Evolutionary conservation across 2,329 filamentous ascomycete species (phyloP).

Genomic region (Aspergillus novofumigatus): DNA sequence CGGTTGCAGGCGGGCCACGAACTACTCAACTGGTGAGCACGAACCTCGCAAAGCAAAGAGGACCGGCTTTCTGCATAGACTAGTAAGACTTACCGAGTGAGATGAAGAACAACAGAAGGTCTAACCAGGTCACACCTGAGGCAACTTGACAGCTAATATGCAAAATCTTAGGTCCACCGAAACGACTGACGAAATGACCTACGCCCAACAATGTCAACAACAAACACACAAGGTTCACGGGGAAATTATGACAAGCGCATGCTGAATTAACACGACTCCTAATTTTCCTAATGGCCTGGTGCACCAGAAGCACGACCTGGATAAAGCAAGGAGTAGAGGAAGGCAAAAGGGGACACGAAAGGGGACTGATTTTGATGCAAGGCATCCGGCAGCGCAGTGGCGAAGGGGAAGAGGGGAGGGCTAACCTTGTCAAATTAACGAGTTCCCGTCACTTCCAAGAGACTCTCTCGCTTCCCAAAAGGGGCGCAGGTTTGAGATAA

Average conservation of each 20-base stretch:
- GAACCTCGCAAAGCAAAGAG: conserved; percentile 21
- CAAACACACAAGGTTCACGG: conserved; percentile 25
- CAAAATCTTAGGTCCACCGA: conserved; percentile 18
- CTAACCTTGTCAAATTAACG: conserved; percentile 27
- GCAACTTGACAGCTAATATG: conserved; percentile 27
- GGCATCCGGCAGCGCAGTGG: conserved; percentile 26
- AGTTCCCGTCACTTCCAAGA: conserved; percentile 1
- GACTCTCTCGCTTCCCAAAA: neutral
- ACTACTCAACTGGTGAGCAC: conserved; percentile 38
- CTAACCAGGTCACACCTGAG: conserved; percentile 18
- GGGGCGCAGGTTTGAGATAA: conserved; percentile 8
- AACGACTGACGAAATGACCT: conserved; percentile 19
- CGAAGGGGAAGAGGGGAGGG: conserved; percentile 19
- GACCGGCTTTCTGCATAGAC: conserved; percentile 30
- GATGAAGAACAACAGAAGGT: conserved; percentile 15
- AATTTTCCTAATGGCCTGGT: conserved; percentile 25
- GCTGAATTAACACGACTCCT: conserved; percentile 13
- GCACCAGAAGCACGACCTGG: conserved; percentile 24
- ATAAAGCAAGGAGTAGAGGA: conserved; percentile 29
- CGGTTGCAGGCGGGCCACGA: conserved; percentile 28
- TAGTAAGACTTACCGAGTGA: conserved; percentile 28
- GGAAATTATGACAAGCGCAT: conserved; percentile 22
- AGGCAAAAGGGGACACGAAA: conserved; percentile 20
- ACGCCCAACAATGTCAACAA: conserved; percentile 29
- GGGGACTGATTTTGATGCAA: conserved; percentile 33